A percentile compares a stretch with the other conserved stretches of the same genome.
phyloP scores from a whole-genome alignment of 495 filamentous ascomycete genomes.

The Staphylotrichum tortipilum region DNA sequence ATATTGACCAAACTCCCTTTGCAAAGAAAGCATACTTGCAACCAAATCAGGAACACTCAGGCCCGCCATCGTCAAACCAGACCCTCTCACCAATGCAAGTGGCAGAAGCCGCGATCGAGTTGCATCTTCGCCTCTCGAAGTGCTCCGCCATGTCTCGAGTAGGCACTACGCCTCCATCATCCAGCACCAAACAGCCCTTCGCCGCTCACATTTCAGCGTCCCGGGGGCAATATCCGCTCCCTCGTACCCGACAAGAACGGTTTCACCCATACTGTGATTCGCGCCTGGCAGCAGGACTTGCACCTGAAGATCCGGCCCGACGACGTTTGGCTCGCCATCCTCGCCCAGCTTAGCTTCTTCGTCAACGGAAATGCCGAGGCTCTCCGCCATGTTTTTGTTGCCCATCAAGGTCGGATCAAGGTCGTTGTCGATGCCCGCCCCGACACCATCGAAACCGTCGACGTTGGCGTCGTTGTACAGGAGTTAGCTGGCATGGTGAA shows the following conservation, averaged over 20 bases:
- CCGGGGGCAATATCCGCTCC: background rate
- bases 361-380: slow-evolving; percentile 42
- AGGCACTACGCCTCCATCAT: background rate
- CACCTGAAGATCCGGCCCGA: slow-evolving; percentile 48
- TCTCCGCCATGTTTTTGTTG: slow-evolving; percentile 38
- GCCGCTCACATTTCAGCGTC: background rate
- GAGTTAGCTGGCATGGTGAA: slow-evolving; percentile 1
- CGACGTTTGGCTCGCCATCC: slow-evolving; percentile 51
- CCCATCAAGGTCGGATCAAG: slow-evolving; percentile 15
- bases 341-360: slow-evolving; percentile 47
- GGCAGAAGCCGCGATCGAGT: too few species aligned
- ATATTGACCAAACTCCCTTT: too few species aligned
- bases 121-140: too few species aligned
- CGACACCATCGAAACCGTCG: background rate
- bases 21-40: too few species aligned
- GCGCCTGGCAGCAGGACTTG: slow-evolving; percentile 45
- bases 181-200: background rate
- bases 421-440: background rate
- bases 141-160: background rate
- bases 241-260: background rate
- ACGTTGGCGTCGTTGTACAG: background rate
- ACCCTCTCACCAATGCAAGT: too few species aligned
- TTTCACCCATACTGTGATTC: slow-evolving; percentile 25
- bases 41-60: too few species aligned
- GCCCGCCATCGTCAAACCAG: too few species aligned